These are phyloP conservation scores for Colletotrichum orchidophilum DNA, from an alignment of 2,329 filamentous ascomycete species.

Conservation along the genomic window DNA sequence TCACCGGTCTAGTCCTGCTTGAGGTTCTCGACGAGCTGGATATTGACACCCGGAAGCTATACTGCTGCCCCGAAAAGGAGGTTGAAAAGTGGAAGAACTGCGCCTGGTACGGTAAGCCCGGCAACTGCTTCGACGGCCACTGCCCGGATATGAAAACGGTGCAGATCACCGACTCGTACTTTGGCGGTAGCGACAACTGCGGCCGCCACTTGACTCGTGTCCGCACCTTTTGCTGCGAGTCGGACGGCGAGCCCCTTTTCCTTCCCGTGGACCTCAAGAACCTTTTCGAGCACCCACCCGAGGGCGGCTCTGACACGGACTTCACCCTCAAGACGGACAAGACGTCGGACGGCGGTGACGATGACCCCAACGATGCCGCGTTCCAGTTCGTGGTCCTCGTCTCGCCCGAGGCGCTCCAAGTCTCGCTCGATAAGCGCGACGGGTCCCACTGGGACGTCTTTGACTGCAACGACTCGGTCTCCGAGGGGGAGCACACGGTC, in stretches of 20 bases:
- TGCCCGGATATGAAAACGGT: slow-evolving; percentile 39
- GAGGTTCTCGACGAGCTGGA: slow-evolving; percentile 36
- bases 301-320: slow-evolving; percentile 41
- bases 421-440: slow-evolving; percentile 50
- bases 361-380: slow-evolving; percentile 41
- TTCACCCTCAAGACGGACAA: slow-evolving; percentile 43
- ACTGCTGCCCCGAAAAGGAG: slow-evolving; percentile 42
- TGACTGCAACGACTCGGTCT: slow-evolving; percentile 42
- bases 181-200: slow-evolving; percentile 39
- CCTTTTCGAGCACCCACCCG: slow-evolving; percentile 46
- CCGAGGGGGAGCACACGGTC: slow-evolving; percentile 6
- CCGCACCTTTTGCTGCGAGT: slow-evolving; percentile 35
- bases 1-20: slow-evolving; percentile 18
- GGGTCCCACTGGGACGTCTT: slow-evolving; percentile 56
- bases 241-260: slow-evolving; percentile 41
- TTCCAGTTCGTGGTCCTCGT: slow-evolving; percentile 47
- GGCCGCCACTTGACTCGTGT: slow-evolving; percentile 4
- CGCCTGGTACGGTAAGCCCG: slow-evolving; percentile 46
- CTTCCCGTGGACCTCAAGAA: slow-evolving; percentile 48
- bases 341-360: slow-evolving; percentile 36
- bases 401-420: slow-evolving; percentile 43
- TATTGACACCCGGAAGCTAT: slow-evolving; percentile 34
- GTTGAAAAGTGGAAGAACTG: slow-evolving; percentile 43
- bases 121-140: slow-evolving; percentile 45
- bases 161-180: slow-evolving; percentile 41